Evolutionary conservation across 2,329 filamentous ascomycete genomes (phyloP).

Genomic region (Aspergillus aculeatinus): DNA sequence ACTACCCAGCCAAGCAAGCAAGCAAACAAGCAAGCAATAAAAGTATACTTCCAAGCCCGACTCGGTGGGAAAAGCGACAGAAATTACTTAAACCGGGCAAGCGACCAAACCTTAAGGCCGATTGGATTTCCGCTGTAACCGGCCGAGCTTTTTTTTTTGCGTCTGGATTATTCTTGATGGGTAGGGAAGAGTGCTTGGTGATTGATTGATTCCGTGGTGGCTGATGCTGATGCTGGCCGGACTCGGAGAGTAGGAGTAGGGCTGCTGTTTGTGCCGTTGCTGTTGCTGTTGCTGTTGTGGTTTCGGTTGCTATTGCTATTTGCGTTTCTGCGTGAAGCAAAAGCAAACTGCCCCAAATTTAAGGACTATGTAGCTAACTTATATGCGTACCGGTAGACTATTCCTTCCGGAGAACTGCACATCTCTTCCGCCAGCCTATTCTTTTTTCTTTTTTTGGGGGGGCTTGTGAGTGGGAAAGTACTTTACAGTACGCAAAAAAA

Average conservation of each 20-base stretch:
- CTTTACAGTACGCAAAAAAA: too few relatives aligned
- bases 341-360: not conserved
- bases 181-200: too few relatives aligned
- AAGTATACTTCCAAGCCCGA: not conserved
- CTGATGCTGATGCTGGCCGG: too few relatives aligned
- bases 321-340: not conserved
- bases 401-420: too few relatives aligned
- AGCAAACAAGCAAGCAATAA: not conserved
- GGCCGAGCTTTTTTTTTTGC: not conserved
- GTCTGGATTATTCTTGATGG: too few relatives aligned
- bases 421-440: not conserved
- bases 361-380: not conserved
- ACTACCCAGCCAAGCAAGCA: not conserved
- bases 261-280: too few relatives aligned
- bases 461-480: not conserved
- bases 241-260: too few relatives aligned
- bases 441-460: not conserved
- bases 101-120: not conserved
- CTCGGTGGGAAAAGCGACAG: not conserved
- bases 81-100: not conserved
- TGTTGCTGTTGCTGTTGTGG: too few relatives aligned
- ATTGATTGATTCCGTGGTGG: too few relatives aligned
- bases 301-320: too few relatives aligned
- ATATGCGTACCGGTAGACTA: too few relatives aligned
- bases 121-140: not conserved